A percentile compares a stretch with the other conserved stretches of the same genome.
These are phyloP conservation scores for Ascochyta pisi DNA, from an alignment of 2,329 filamentous ascomycete species.

Conservation along the genomic window DNA sequence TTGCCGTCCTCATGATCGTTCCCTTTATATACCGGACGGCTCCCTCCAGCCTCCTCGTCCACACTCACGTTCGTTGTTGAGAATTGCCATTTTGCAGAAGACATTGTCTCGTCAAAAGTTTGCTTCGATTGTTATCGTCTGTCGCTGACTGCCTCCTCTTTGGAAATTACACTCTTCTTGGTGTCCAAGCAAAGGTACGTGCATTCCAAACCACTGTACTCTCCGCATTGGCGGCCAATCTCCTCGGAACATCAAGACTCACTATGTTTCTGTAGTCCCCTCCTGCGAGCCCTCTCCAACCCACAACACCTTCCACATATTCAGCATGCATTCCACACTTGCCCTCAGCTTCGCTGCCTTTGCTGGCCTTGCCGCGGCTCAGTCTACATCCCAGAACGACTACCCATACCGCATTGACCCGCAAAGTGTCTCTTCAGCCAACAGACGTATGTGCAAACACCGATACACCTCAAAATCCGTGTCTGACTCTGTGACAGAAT, in stretches of 20 bases:
- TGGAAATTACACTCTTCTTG: conserved; percentile 7
- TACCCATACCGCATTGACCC: conserved; percentile 66
- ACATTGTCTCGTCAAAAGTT: conserved; percentile 9
- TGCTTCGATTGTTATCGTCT: conserved; percentile 19
- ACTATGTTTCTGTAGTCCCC: background rate
- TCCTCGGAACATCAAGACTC: conserved; percentile 12
- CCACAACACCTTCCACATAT: conserved; percentile 22
- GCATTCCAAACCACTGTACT: conserved; percentile 14
- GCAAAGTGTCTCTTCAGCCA: conserved; percentile 60
- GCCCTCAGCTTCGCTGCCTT: conserved; percentile 61
- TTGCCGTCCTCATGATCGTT: conserved; percentile 29
- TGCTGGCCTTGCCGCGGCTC: conserved; percentile 60
- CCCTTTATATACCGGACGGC: conserved; percentile 38
- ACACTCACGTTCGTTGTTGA: conserved; percentile 42
- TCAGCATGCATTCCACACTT: conserved; percentile 56
- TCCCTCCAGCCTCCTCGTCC: conserved; percentile 22
- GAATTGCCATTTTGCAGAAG: conserved; percentile 19
- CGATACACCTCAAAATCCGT: background rate
- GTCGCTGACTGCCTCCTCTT: conserved; percentile 31
- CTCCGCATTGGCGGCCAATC: conserved; percentile 9
- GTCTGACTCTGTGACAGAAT: conserved; percentile 51
- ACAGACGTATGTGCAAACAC: conserved; percentile 57
- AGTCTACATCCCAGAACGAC: conserved; percentile 37
- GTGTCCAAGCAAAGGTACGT: conserved; percentile 16
- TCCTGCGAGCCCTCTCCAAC: conserved; percentile 6